phyloP scores from a whole-genome alignment of 164 flowering plant genomes.

The Macadamia integrifolia region DNA sequence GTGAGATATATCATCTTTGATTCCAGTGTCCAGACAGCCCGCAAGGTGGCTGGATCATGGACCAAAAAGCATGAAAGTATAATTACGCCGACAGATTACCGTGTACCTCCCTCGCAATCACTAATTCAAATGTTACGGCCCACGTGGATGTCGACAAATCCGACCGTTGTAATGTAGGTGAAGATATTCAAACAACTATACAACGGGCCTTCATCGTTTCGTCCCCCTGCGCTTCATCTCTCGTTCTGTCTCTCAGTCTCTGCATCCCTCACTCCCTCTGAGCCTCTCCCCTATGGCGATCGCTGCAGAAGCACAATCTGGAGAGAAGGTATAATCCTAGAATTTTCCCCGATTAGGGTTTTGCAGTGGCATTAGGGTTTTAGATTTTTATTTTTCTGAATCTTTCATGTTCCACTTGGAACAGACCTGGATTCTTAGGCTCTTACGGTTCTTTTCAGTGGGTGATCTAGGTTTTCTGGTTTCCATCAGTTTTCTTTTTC shows the following conservation, averaged over 20 bases:
- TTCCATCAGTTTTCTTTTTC: not conserved
- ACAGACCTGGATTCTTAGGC: not conserved
- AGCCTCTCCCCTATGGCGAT: constrained; percentile 40
- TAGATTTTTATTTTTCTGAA: not conserved
- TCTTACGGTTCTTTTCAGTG: not conserved
- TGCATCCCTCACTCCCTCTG: constrained; percentile 1
- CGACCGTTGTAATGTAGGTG: constrained; percentile 22
- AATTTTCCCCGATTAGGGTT: not conserved
- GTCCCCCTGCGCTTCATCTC: not conserved
- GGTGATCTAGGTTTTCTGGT: not conserved
- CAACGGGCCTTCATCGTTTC: too few relatives aligned
- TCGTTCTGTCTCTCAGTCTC: not conserved
- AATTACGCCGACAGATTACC: too few relatives aligned
- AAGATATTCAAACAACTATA: too few relatives aligned
- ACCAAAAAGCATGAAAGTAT: too few relatives aligned
- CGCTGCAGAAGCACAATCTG: constrained; percentile 41
- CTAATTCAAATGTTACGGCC: not conserved
- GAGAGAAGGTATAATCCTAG: constrained; percentile 38
- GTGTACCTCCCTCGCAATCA: not conserved
- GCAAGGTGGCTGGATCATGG: too few relatives aligned
- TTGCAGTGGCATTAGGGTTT: not conserved
- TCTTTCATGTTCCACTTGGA: not conserved
- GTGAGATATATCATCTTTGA: too few relatives aligned
- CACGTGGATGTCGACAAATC: constrained; percentile 17
- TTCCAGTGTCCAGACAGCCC: too few relatives aligned